Evolutionary conservation across 148 eudicot species (phyloP).

Genomic region (Diospyros kaki): DNA sequence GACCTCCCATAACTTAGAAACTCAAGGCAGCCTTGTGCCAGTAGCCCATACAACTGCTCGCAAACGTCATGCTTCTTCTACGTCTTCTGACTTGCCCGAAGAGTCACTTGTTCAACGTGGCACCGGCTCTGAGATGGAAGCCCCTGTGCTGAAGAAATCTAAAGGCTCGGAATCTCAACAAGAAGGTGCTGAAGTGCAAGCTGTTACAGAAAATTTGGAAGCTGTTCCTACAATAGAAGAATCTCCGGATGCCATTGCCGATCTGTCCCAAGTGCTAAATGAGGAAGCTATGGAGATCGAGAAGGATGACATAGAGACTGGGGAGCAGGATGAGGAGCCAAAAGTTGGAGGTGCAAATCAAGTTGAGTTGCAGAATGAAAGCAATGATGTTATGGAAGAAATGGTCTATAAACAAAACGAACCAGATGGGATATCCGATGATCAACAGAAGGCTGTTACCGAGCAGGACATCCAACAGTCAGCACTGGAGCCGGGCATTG

Average conservation of each 20-base stretch:
- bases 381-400: slow-evolving; percentile 36
- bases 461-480: slow-evolving; percentile 44
- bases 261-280: slow-evolving; percentile 30
- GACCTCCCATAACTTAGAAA: slow-evolving; percentile 31
- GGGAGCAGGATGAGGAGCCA: slow-evolving; percentile 41
- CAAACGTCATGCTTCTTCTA: slow-evolving; percentile 67
- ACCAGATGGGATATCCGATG: slow-evolving; percentile 32
- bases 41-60: slow-evolving; percentile 30
- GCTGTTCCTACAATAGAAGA: slow-evolving; percentile 34
- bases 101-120: slow-evolving; percentile 32
- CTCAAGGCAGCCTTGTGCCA: slow-evolving; percentile 26
- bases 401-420: slow-evolving; percentile 36
- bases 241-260: slow-evolving; percentile 37
- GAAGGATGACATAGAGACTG: slow-evolving; percentile 46
- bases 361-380: slow-evolving; percentile 39
- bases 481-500: slow-evolving; percentile 35
- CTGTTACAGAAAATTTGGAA: slow-evolving; percentile 35
- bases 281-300: slow-evolving; percentile 42
- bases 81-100: slow-evolving; percentile 51
- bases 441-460: slow-evolving; percentile 27
- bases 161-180: slow-evolving; percentile 51
- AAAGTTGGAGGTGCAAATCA: slow-evolving; percentile 25
- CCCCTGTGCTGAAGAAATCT: slow-evolving; percentile 48
- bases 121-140: slow-evolving; percentile 32
- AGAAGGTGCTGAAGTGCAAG: slow-evolving; percentile 38